These are phyloP conservation scores for Phytopythium helicoides DNA, from an alignment of 352 stramenopile genomes.

Conservation along the genomic window DNA sequence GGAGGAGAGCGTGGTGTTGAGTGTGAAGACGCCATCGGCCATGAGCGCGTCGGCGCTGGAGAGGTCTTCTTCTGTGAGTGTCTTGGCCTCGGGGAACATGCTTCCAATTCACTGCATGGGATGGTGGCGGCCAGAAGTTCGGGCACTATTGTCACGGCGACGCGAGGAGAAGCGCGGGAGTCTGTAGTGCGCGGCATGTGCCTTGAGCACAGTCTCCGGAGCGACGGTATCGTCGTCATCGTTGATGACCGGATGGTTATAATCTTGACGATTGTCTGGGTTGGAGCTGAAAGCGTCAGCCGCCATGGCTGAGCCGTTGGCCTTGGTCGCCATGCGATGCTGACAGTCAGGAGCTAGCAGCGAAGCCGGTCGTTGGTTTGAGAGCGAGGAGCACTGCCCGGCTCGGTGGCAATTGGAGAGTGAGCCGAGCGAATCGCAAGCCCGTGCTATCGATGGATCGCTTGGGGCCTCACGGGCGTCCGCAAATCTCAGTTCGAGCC, in stretches of 20 bases:
- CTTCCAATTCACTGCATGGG: constrained; percentile 16
- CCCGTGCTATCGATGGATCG: background rate
- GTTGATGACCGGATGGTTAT: constrained; percentile 3
- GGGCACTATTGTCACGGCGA: constrained; percentile 13
- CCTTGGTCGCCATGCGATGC: background rate
- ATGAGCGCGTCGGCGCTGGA: constrained; percentile 47
- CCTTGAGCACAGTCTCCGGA: constrained; percentile 13
- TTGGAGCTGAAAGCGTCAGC: background rate
- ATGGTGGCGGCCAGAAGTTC: constrained; percentile 12
- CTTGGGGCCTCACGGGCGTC: background rate
- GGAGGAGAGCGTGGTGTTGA: constrained; percentile 45
- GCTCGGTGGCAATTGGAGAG: constrained; percentile 1
- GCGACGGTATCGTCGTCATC: constrained; percentile 6
- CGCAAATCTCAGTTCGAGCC: background rate
- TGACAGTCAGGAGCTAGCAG: too few species aligned
- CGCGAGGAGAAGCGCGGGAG: constrained; percentile 30
- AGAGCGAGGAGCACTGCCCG: background rate
- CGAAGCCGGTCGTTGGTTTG: background rate
- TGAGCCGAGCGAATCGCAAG: background rate
- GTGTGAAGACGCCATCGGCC: constrained; percentile 38
- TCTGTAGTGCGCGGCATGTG: constrained; percentile 19
- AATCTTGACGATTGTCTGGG: background rate
- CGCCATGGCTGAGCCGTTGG: too few species aligned
- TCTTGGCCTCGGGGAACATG: constrained; percentile 20
- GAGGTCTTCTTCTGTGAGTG: constrained; percentile 27